A percentile compares a stretch with the other conserved stretches of the same genome.
These are phyloP conservation scores for Musa schizocarpa DNA, from an alignment of 176 grass and related monocot genomes.

Conservation along the genomic window DNA sequence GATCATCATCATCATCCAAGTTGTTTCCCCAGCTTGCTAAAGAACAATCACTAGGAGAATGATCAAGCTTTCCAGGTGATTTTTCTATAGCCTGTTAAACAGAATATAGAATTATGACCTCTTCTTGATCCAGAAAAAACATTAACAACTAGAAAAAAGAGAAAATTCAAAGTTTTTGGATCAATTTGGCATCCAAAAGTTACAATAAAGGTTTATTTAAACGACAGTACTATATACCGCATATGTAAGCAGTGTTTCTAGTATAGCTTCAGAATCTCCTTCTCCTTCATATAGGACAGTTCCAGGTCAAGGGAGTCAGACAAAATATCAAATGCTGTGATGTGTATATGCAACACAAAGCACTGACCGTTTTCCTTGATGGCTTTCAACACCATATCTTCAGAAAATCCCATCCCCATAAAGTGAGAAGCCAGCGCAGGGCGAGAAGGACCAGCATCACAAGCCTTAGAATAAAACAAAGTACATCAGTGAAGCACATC, in stretches of 20 bases:
- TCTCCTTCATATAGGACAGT: constrained; percentile 33
- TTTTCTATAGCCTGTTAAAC: constrained; percentile 43
- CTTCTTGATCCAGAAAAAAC: not conserved
- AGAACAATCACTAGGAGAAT: constrained; percentile 2
- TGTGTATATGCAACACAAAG: not conserved
- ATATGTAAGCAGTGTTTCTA: constrained; percentile 73
- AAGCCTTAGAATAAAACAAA: constrained; percentile 2
- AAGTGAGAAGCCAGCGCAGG: not conserved
- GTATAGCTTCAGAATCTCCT: constrained; percentile 45
- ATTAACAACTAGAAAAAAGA: constrained; percentile 13
- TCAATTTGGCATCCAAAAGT: not conserved
- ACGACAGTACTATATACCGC: constrained; percentile 25
- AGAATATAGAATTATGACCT: not conserved
- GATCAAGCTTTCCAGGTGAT: constrained; percentile 17
- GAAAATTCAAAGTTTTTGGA: not conserved
- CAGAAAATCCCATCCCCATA: constrained; percentile 15
- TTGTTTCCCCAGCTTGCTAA: constrained; percentile 23
- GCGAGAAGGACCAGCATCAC: constrained; percentile 4
- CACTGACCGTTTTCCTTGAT: constrained; percentile 9
- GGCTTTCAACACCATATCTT: constrained; percentile 17
- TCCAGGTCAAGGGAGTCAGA: not conserved
- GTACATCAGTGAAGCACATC: not conserved
- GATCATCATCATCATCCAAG: constrained; percentile 34
- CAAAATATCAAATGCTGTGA: not conserved
- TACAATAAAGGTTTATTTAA: not conserved